Evolutionary conservation across 768 basidiomycete species (phyloP).

Genomic region (Boletus insuetus): DNA sequence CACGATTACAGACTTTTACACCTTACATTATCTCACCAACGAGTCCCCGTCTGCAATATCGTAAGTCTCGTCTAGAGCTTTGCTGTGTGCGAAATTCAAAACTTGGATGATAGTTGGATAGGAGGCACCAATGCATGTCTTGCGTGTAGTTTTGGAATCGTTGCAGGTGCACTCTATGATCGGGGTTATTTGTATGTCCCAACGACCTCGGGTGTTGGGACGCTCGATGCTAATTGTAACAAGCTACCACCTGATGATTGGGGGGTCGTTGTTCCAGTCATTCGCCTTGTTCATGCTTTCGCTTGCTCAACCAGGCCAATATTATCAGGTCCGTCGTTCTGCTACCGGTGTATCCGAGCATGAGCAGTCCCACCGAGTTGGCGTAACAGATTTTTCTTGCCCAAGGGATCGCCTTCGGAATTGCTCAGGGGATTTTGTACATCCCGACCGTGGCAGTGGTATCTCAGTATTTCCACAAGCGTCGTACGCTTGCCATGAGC

Average conservation of each 20-base stretch:
- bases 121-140: slow-evolving; percentile 47
- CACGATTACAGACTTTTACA: slow-evolving; percentile 36
- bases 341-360: background rate
- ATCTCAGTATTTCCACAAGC: slow-evolving; percentile 43
- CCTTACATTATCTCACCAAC: slow-evolving; percentile 33
- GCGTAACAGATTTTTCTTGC: slow-evolving; percentile 43
- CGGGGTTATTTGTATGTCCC: slow-evolving; percentile 46
- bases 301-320: slow-evolving; percentile 38
- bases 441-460: slow-evolving; percentile 43
- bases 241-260: slow-evolving; percentile 45
- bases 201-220: background rate
- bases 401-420: slow-evolving; percentile 47
- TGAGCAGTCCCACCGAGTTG: background rate
- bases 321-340: slow-evolving; percentile 39
- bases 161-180: slow-evolving; percentile 48
- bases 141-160: slow-evolving; percentile 34
- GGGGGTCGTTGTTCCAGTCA: slow-evolving; percentile 43
- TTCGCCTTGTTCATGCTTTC: slow-evolving; percentile 46
- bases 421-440: slow-evolving; percentile 46
- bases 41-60: slow-evolving; percentile 35
- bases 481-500: slow-evolving; percentile 44
- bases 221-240: background rate
- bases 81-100: background rate
- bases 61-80: slow-evolving; percentile 22
- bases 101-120: slow-evolving; percentile 34